These are phyloP conservation scores for Trichocladium antarcticum DNA, from an alignment of 495 filamentous ascomycete species.

Conservation along the genomic window DNA sequence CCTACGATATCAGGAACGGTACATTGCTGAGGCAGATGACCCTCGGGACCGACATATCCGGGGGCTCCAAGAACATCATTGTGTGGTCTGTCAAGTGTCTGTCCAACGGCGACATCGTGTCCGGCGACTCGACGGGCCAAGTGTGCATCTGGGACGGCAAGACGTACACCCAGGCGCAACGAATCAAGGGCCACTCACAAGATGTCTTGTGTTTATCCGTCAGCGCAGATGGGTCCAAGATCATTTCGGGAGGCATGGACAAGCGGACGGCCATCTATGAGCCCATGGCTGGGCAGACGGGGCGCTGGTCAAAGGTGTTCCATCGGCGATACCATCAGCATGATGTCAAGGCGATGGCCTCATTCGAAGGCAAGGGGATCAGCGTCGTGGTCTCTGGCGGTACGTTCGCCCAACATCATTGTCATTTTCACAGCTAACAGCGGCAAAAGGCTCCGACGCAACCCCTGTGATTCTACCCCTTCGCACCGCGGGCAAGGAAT, in stretches of 20 bases:
- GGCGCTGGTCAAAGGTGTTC: slow-evolving; percentile 72
- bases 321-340: slow-evolving; percentile 77
- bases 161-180: slow-evolving; percentile 74
- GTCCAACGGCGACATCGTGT: slow-evolving; percentile 78
- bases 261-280: slow-evolving; percentile 72
- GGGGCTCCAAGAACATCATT: slow-evolving; percentile 71
- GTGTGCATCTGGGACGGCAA: slow-evolving; percentile 88
- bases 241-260: slow-evolving; percentile 89
- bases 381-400: slow-evolving; percentile 89
- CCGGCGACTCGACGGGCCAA: slow-evolving; percentile 87
- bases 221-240: slow-evolving; percentile 66
- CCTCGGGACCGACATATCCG: slow-evolving; percentile 61
- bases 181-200: slow-evolving; percentile 75
- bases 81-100: slow-evolving; percentile 90
- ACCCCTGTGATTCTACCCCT: slow-evolving; percentile 71
- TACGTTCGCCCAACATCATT: slow-evolving; percentile 30
- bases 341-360: slow-evolving; percentile 91
- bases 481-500: slow-evolving; percentile 65
- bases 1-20: slow-evolving; percentile 77
- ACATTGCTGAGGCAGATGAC: slow-evolving; percentile 67
- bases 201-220: slow-evolving; percentile 78
- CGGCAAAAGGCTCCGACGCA: slow-evolving; percentile 63
- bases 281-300: slow-evolving; percentile 45
- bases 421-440: slow-evolving; percentile 25
- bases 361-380: slow-evolving; percentile 70